Base-by-base conservation (phyloP, 768 basidiomycete species). In the Serendipita sp. region DNA sequence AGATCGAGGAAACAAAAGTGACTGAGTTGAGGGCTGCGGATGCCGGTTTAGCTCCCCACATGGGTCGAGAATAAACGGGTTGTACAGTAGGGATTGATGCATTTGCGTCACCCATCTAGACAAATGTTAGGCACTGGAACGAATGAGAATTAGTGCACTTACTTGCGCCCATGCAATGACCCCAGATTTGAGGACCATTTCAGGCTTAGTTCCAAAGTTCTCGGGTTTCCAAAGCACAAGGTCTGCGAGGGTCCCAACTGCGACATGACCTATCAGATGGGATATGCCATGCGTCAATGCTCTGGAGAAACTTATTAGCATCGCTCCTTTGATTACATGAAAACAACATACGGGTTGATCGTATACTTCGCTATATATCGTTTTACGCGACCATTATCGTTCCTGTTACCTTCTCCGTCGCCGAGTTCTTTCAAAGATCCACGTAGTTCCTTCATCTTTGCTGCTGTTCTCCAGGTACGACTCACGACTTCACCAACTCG, bases 341-440 rank as follows among this genome's bases (percentile, higher is more conserved):
- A 46, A 53, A 41, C 62, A 4, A 79, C 92, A 69, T 69, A 95
- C 92, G 95, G 93, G 72, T 99, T 98, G 72, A 98, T 84, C 13
- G 96, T 98, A 75, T 97, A 98, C 73, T 98, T 99, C 15, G 94
- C 82, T 30, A 97, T 79, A 74, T 97, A 98, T 66, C 94, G 80
- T 78, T 96, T 98, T 63, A 98, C 95, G 15, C 96, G 80, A 7
- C 78, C 84, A 72, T 98, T 99, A 74, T 96, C 92, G 64, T 74
- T 81, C 37, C 35, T 32, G 37, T 60, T 60, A 2, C 81, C 82
- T 7, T 81, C 81, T 10, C 66, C 69, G 73, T 97, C 93, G 3
- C 89, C 89, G 35, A 92, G 77, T 1, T 78, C 74, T 1, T 71
- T 71, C 53, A 97, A 77, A 3, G 92, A 86, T 0, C 96, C 96